phyloP scores from a whole-genome alignment of 371 early-diverging fungal species.

The Mucor sp. region DNA sequence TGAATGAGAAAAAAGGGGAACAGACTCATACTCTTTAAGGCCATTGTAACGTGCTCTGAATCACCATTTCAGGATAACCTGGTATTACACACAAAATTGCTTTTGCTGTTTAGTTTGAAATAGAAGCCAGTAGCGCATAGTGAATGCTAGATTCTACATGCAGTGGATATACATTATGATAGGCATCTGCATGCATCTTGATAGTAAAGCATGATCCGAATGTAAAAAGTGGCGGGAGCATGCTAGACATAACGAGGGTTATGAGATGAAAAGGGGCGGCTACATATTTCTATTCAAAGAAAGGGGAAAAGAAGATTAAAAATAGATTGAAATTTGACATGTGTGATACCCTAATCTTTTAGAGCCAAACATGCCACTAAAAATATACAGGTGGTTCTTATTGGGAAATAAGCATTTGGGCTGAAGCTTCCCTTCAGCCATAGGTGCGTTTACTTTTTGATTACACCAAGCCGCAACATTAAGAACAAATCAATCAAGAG shows the following conservation, averaged over 20 bases:
- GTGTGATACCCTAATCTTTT: background rate
- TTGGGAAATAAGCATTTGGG: background rate
- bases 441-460: background rate
- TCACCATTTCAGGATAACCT: background rate
- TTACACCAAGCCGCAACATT: background rate
- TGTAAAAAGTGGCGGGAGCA: background rate
- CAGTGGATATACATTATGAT: background rate
- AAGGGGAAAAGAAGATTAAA: background rate
- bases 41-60: background rate
- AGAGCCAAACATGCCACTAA: background rate
- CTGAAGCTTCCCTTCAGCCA: background rate
- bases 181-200: background rate
- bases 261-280: background rate
- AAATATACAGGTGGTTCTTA: background rate
- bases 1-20: background rate
- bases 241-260: background rate
- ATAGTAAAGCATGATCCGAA: background rate
- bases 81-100: background rate
- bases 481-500: too few relatives aligned
- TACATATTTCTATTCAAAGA: background rate
- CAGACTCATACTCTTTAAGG: background rate
- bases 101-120: background rate
- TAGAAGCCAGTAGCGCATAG: background rate
- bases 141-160: background rate
- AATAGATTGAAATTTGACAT: background rate